Conservation (phyloP, 1,284 basidiomycete genomes). For the Grifola frondosa region DNA sequence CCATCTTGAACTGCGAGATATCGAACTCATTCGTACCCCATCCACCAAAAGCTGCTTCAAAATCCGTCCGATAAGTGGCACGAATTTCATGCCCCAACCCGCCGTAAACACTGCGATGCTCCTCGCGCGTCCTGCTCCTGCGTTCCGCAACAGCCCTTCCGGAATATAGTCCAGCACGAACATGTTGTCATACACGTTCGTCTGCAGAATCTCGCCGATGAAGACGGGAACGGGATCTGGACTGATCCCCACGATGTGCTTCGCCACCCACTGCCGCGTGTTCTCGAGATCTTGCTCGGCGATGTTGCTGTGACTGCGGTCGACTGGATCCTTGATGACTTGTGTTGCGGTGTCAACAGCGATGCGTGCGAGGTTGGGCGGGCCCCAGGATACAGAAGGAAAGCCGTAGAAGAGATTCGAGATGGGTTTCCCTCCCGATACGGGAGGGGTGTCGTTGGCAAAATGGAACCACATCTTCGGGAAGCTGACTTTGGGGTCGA, state of each 20-base stretch:
- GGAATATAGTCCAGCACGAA: slow-evolving; percentile 11
- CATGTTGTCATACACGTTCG: slow-evolving; percentile 15
- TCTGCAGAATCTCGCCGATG: slow-evolving; percentile 8
- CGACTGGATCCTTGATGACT: slow-evolving; percentile 8
- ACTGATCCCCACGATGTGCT: slow-evolving; percentile 8
- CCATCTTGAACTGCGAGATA: slow-evolving; percentile 7
- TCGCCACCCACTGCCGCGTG: slow-evolving; percentile 4
- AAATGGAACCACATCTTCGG: slow-evolving; percentile 10
- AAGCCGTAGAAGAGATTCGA: slow-evolving; percentile 11
- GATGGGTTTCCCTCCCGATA: not conserved
- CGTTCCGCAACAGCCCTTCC: not conserved
- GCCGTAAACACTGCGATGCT: slow-evolving; percentile 12
- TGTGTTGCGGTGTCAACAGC: slow-evolving; percentile 10
- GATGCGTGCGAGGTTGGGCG: slow-evolving; percentile 10
- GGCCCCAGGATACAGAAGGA: slow-evolving; percentile 9
- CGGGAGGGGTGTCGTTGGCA: not conserved
- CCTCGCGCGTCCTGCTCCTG: not conserved
- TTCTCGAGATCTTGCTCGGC: too few relatives aligned
- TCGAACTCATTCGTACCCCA: slow-evolving; percentile 6
- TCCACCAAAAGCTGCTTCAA: slow-evolving; percentile 8
- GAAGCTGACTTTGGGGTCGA: slow-evolving; percentile 6
- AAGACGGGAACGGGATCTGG: slow-evolving; percentile 8
- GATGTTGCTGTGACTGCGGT: slow-evolving; percentile 6
- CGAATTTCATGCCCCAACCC: slow-evolving; percentile 14
- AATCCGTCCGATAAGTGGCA: slow-evolving; percentile 6